Evolutionary conservation across 805 yeast genomes (phyloP), one percentile per base, ranked within the genome.

Genomic region (Clavispora phyllophila): DNA sequence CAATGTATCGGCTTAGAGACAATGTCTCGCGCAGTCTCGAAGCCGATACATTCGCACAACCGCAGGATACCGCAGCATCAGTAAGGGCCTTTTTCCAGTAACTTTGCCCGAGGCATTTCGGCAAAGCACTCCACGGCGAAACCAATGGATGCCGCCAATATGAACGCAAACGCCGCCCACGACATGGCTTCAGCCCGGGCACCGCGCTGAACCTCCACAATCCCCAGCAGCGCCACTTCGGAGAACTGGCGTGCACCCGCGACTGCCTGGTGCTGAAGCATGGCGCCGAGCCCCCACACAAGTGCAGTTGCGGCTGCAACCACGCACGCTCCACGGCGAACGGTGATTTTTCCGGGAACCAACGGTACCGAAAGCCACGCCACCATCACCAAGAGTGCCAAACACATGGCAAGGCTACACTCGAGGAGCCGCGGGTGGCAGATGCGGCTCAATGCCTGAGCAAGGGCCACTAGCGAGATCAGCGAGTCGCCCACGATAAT

Each of bases 271-370:
- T 78, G 80, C 39, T 73, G 73, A 66, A 84, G 73, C 76, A 81
- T 79, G 0, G 85, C 68, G 2, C 85, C 85, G 23, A 80, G 60
- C 0, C 84, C 86, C 84, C 85, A 81, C 2, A 80, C 34, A 3
- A 81, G 55, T 5, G 70, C 64, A 36, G 68, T 50, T 0, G 63
- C 45, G 0, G 68, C 58, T 15, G 74, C 60, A 22, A 74, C 5
- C 52, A 50, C 45, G 66, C 55, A 40, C 53, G 56, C 22, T 53
- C 51, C 40, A 49, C 61, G 44, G 51, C 60, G 18, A 55, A 67
- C 35, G 38, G 56, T 14, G 2, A 23, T 18, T 31, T 60, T 63
- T 13, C 66, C 61, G 4, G 87, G 87, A 10, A 80, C 47, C 12
- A 70, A 64, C 1, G 85, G 84, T 5, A 79, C 47, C 0, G 65